Evolutionary conservation across 352 stramenopile species (phyloP), one percentile per base, ranked within the genome.

Genomic region (Globisporangium parvum): DNA sequence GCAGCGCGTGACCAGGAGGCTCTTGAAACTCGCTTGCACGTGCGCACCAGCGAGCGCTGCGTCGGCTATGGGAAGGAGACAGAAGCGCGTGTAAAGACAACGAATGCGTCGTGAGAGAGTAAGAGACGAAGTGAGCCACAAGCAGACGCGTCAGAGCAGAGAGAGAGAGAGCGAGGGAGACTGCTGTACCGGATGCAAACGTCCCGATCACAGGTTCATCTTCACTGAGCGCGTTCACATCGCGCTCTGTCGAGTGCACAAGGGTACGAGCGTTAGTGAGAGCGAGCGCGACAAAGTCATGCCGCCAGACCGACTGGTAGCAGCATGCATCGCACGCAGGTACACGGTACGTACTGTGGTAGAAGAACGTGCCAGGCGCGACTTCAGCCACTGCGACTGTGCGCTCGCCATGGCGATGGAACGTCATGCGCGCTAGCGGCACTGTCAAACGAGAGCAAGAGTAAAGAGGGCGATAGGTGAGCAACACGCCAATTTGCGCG

Each of bases 1-100:
- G 65, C 83, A 95, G 15, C 79, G 73, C 10, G 72, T 81, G 11
- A 95, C 77, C 10, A 95, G 67, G 26, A 95, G 65, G 8, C 75
- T 67, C 55, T 85, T 90, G 64, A 95, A 95, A 51, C 58, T 88
- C 2, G 73, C 79, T 45, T 77, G 65, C 21, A 70, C 73, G 24
- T 59, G 28, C 17, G 65, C 83, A 12, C 65, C 70, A 50, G 88
- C 63, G 12, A 73, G 64, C 18, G 85, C 81, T 48, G 65, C 47
- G 3, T 85, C 71, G 28, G 60, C 66, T 44, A 15, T 8, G 14
- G n/a, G n/a, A n/a, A 18, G 3, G 15, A 44, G 15, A 14, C 10
- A 37, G 5, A 31, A 31, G 37, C 37, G 17, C 37, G 37, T 15
- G 37, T 41, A 18, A 11, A 44, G 39, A 44, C 39, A 44, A 44